These are phyloP conservation scores for Paramecium tetraurelia DNA, from an alignment of 73 alveolate species.

Conservation along the genomic window DNA sequence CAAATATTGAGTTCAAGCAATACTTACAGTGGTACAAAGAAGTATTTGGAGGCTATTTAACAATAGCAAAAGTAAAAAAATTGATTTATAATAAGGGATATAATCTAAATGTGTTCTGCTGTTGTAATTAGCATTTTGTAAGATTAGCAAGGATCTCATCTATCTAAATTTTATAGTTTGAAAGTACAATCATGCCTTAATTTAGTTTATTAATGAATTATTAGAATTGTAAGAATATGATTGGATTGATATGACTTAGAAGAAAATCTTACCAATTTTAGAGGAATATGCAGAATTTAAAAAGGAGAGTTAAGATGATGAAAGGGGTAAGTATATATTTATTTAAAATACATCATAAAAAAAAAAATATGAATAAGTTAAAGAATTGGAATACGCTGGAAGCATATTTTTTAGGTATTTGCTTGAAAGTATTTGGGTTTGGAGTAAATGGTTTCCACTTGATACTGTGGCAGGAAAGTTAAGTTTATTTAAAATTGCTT, in stretches of 20 bases:
- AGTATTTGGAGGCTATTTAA: neutral
- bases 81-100: neutral
- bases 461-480: neutral
- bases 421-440: conserved; percentile 48
- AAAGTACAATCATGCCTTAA: neutral
- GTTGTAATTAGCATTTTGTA: neutral
- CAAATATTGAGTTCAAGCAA: neutral
- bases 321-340: neutral
- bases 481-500: neutral
- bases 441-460: conserved; percentile 48
- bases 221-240: neutral
- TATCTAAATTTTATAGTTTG: neutral
- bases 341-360: neutral
- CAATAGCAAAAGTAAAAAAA: neutral
- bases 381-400: neutral
- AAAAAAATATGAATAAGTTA: neutral
- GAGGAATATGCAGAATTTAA: neutral
- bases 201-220: neutral
- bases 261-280: neutral
- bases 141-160: neutral
- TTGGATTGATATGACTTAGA: neutral
- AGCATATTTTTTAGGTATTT: neutral
- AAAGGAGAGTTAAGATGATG: neutral
- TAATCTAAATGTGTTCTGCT: neutral
- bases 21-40: neutral